Base-by-base conservation (phyloP, 1,284 basidiomycete genomes). In the Trichosporon sp. region DNA sequence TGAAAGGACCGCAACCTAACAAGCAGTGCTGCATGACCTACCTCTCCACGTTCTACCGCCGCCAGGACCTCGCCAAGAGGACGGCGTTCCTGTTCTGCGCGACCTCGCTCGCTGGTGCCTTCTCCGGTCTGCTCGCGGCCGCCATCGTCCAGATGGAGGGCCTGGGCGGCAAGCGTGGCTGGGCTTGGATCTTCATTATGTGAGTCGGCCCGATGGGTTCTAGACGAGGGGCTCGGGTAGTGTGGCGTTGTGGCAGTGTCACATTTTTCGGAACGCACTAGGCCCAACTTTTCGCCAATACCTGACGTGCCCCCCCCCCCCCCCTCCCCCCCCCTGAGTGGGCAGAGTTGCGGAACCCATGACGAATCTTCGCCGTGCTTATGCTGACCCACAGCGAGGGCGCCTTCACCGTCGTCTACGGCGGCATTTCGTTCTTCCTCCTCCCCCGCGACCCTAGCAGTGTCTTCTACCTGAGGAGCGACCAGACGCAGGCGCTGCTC, bases 171-270 rank as follows among this genome's bases (percentile, higher is more conserved):
- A 74, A 74, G 68, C 81, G 85, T 72, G 80, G 83, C 8, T 87
- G 86, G 86, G 84, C 86, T 73, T 87, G 84, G 75, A 76, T 87
- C 53, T 87, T 87, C 74, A 86, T 86, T 84, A 85, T 87, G 73
- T 71, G 32, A 64, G 74, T 68, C 3, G 15, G 25, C 6, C 25
- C 12, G 31, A 13, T 7, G 6, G 27, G 44, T n/a, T 21, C 18
- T 21, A 42, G 29, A 21, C 21, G 64, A 56, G 67, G 1, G 31
- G 32, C 23, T 9, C 35, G 34, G n/a, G 23, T 21, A 15, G 18
- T 31, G 56, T 60, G 56, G 56, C 56, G 56, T 31, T 31, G 56
- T 60, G 56, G 56, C 56, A 32, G 29, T 25, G 21, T 47, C 47
- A 29, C 23, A 25, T 18, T 9, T 35, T 12, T 29, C 70, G 73